These are phyloP conservation scores for Coleophoma crateriformis DNA, from an alignment of 2,329 filamentous ascomycete species.

Conservation along the genomic window DNA sequence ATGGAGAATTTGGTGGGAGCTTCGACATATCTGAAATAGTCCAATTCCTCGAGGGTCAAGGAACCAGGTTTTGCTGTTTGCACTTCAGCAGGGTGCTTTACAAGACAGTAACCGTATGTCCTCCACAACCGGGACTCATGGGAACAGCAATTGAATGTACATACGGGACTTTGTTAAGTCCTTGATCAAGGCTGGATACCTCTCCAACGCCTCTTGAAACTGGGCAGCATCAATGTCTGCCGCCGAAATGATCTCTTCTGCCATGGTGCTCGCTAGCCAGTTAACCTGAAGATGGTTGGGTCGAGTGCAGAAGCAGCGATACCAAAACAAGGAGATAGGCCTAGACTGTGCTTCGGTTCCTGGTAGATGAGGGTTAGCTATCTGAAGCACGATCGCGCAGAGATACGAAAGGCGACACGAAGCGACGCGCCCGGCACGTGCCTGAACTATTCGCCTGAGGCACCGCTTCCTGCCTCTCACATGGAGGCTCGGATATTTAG, in stretches of 20 bases:
- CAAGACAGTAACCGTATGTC: neutral
- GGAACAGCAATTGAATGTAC: slow-evolving; percentile 4
- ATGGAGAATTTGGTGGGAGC: slow-evolving; percentile 42
- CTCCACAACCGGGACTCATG: neutral
- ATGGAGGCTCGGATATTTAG: no score
- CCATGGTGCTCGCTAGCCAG: neutral
- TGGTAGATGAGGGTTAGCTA: no score
- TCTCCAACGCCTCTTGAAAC: slow-evolving; percentile 21
- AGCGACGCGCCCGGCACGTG: no score
- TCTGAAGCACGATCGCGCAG: no score
- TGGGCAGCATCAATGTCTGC: slow-evolving; percentile 16
- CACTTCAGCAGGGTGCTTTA: neutral
- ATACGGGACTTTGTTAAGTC: slow-evolving; percentile 15
- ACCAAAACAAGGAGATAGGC: slow-evolving; percentile 1
- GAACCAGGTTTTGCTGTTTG: slow-evolving; percentile 17
- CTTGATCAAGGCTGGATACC: slow-evolving; percentile 20
- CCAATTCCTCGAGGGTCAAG: slow-evolving; percentile 45
- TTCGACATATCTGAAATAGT: slow-evolving; percentile 51
- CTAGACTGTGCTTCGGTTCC: neutral
- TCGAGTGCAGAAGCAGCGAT: neutral
- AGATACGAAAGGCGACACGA: no score
- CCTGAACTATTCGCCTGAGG: no score
- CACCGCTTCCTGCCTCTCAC: no score
- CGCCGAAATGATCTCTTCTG: slow-evolving; percentile 15
- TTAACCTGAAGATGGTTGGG: neutral